Base-by-base conservation (phyloP, 2,329 filamentous ascomycete genomes). In the Myriosclerotinia curreyana region DNA sequence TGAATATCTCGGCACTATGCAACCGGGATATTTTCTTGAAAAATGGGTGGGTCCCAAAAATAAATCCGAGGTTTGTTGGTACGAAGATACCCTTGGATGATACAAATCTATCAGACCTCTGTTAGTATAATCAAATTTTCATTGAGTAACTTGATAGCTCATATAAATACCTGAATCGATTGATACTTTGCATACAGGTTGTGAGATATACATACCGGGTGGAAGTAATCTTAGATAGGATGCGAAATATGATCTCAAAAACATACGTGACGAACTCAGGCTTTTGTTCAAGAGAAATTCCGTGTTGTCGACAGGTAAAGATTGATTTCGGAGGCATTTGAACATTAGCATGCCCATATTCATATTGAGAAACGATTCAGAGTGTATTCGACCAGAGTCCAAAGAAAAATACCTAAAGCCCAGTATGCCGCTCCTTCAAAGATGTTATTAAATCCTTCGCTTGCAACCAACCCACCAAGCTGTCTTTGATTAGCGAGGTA, bases 311-410 rank as follows among this genome's bases (percentile, higher is more conserved):
- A 55, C 28, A 15, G 20, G 8, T 17, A 46, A 11, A 46, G 34
- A 15, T 8, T 22, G 3, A 11, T 48, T 17, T 8, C 52, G 20
- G 55, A 58, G 55, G 55, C 36, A 36, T n/a, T n/a, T 48, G 42
- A 22, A 25, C 28, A 59, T 2, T 59, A 31, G 28, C 4, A 31
- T 31, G 28, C 12, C 11, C 20, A 48, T 58, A n/a, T n/a, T 46
- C 14, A 20, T 36, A 48, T 58, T 5, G 99, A 80, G 75, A 90
- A 96, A 64, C 95, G 84, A 74, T 99, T 95, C 73, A 99, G 73
- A 46, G 85, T 76, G 74, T 99, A 99, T 77, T 99, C 95, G 31
- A 96, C 82, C 60, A 99, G 77, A 5, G 91, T 92, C 95, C 95
- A 99, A 60, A 97, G 77, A 68, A 82, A 84, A 51, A 96, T 69